A percentile compares a stretch with the other conserved stretches of the same genome.
phyloP scores from a whole-genome alignment of 495 filamentous ascomycete genomes.

The Lasiosphaeria ovina region DNA sequence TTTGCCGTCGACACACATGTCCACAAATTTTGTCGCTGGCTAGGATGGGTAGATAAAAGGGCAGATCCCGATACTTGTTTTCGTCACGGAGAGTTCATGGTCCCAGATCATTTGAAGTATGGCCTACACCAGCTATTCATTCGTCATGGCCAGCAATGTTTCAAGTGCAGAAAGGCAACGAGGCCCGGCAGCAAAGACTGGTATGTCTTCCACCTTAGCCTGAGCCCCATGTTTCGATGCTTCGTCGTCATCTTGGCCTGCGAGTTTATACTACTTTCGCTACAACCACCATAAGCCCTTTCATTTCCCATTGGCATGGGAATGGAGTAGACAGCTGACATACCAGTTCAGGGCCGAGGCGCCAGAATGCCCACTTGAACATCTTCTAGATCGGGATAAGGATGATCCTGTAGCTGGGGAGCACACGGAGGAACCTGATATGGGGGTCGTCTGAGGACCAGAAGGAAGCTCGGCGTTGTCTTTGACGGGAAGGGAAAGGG shows the following conservation, averaged over 20 bases:
- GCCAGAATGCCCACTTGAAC: conserved; percentile 46
- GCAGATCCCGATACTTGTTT: conserved; percentile 70
- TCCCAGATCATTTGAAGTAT: conserved; percentile 88
- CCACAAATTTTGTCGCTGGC: conserved; percentile 75
- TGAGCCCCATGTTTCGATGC: too few relatives aligned
- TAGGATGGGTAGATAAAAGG: conserved; percentile 73
- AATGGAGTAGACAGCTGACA: background rate
- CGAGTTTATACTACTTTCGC: too few relatives aligned
- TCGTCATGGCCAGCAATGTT: conserved; percentile 77
- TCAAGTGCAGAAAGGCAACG: conserved; percentile 66
- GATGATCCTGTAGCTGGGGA: background rate
- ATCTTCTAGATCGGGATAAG: conserved; percentile 38
- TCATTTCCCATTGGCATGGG: too few relatives aligned
- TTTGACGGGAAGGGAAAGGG: too few relatives aligned
- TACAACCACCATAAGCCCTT: too few relatives aligned
- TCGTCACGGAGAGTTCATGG: conserved; percentile 73
- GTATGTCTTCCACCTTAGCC: conserved; percentile 12
- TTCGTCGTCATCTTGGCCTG: too few relatives aligned
- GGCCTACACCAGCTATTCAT: conserved; percentile 85
- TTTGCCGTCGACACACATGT: conserved; percentile 90
- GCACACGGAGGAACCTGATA: background rate
- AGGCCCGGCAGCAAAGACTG: conserved; percentile 46
- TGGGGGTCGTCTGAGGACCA: background rate
- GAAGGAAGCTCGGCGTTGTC: too few relatives aligned
- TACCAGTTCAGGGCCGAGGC: conserved; percentile 13